These are phyloP conservation scores for Carex kokanica DNA, from an alignment of 176 grass and related monocot species.

Conservation along the genomic window DNA sequence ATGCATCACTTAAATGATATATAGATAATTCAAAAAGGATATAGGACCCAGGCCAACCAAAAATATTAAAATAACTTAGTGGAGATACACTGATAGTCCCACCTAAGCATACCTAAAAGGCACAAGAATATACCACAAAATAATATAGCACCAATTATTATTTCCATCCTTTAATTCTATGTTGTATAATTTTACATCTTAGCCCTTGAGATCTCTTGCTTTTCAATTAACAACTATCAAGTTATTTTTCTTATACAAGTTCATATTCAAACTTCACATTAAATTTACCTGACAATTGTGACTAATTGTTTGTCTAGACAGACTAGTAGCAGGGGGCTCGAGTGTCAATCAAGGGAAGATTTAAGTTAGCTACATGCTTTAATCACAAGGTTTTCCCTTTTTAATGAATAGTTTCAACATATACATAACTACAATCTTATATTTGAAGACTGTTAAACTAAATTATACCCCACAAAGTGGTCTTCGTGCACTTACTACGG, in stretches of 20 bases:
- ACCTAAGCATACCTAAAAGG: slow-evolving; percentile 4
- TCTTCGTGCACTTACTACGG: not conserved
- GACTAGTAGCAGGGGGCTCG: too few species aligned
- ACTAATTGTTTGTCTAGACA: not conserved
- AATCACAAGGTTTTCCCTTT: not conserved
- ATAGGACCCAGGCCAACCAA: not conserved
- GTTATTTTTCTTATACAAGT: not conserved
- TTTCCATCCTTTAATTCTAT: not conserved
- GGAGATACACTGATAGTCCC: slow-evolving; percentile 2
- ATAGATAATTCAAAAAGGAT: not conserved
- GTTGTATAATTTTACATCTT: not conserved
- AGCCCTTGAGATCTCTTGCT: not conserved
- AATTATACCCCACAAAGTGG: slow-evolving; percentile 25
- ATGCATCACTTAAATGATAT: not conserved
- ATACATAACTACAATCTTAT: not conserved
- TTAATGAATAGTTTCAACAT: not conserved
- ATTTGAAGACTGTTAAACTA: slow-evolving; percentile 15
- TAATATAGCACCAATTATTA: not conserved
- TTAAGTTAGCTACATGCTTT: not conserved
- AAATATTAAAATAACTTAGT: not conserved
- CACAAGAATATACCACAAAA: slow-evolving; percentile 19
- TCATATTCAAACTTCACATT: not conserved
- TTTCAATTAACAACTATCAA: not conserved
- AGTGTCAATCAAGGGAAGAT: not conserved
- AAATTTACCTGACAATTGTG: not conserved